These are phyloP conservation scores for Syncephalastrum contaminatum DNA, from an alignment of 371 early-diverging fungal genomes.

Conservation along the genomic window DNA sequence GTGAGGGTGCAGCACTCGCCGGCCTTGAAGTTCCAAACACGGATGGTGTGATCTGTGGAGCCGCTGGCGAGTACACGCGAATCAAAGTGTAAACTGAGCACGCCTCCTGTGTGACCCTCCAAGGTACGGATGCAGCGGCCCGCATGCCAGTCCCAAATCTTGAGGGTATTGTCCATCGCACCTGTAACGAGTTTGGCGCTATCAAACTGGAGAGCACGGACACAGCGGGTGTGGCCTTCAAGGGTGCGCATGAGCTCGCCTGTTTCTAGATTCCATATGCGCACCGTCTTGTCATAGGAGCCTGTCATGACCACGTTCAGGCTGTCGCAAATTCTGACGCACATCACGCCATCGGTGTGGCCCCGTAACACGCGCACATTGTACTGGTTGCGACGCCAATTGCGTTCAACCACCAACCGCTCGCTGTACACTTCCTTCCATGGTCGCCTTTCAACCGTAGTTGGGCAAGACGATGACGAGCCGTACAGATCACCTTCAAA, in stretches of 20 bases:
- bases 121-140: conserved; percentile 87
- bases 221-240: conserved; percentile 83
- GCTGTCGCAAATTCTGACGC: conserved; percentile 79
- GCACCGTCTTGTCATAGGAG: conserved; percentile 76
- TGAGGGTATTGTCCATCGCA: conserved; percentile 91
- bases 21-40: conserved; percentile 87
- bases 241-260: conserved; percentile 71
- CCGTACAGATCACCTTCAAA: no score
- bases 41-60: conserved; percentile 84
- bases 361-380: conserved; percentile 24
- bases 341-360: conserved; percentile 79
- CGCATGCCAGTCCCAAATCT: conserved; percentile 95
- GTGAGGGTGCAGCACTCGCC: conserved; percentile 76
- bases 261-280: conserved; percentile 82
- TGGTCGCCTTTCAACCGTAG: conserved; percentile 31
- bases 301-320: conserved; percentile 76
- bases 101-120: conserved; percentile 82
- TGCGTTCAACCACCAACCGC: conserved; percentile 75
- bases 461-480: no score
- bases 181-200: conserved; percentile 82
- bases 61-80: conserved; percentile 80
- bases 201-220: conserved; percentile 87
- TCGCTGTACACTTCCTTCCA: conserved; percentile 89
- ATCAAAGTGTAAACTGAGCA: conserved; percentile 87
- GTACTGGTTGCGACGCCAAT: conserved; percentile 77